A percentile compares a stretch with the other conserved stretches of the same genome.
phyloP scores from a whole-genome alignment of 2,329 filamentous ascomycete genomes.

The Aspergillus pseudonomiae region DNA sequence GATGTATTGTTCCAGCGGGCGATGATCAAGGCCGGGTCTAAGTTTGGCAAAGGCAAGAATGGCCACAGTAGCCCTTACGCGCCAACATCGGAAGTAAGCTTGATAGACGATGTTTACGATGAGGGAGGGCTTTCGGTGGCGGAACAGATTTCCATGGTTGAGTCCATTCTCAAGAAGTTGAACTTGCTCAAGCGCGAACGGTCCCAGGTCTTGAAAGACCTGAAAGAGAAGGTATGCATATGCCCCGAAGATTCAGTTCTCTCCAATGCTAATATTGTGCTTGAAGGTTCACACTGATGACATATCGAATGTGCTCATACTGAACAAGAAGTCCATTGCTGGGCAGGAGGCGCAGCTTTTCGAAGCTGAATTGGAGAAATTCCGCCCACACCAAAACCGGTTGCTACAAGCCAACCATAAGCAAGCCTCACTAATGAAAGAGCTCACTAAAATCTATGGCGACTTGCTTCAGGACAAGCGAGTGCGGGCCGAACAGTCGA shows the following conservation, averaged over 20 bases:
- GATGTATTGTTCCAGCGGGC: slow-evolving; percentile 88
- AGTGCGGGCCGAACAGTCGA: slow-evolving; percentile 89
- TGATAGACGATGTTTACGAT: slow-evolving; percentile 90
- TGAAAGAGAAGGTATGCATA: slow-evolving; percentile 85
- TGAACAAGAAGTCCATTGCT: slow-evolving; percentile 95
- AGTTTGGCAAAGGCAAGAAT: slow-evolving; percentile 60
- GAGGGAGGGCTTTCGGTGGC: slow-evolving; percentile 78
- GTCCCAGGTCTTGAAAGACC: slow-evolving; percentile 87
- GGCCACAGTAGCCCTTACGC: slow-evolving; percentile 62
- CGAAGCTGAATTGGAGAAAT: slow-evolving; percentile 96
- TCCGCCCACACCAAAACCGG: slow-evolving; percentile 86
- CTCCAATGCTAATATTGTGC: slow-evolving; percentile 1
- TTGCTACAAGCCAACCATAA: slow-evolving; percentile 94
- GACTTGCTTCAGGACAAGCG: slow-evolving; percentile 89
- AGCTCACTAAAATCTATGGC: slow-evolving; percentile 85
- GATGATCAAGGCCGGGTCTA: slow-evolving; percentile 73
- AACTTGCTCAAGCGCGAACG: slow-evolving; percentile 91
- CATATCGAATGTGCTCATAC: slow-evolving; percentile 93
- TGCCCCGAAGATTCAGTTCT: not conserved
- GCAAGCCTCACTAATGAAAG: slow-evolving; percentile 91
- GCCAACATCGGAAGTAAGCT: slow-evolving; percentile 67
- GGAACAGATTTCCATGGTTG: slow-evolving; percentile 86
- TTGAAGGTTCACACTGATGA: slow-evolving; percentile 88
- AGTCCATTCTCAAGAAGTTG: slow-evolving; percentile 87
- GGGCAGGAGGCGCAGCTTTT: slow-evolving; percentile 93